Base-by-base conservation (phyloP, 1,284 basidiomycete species). In the Papiliotrema fonsecae region DNA sequence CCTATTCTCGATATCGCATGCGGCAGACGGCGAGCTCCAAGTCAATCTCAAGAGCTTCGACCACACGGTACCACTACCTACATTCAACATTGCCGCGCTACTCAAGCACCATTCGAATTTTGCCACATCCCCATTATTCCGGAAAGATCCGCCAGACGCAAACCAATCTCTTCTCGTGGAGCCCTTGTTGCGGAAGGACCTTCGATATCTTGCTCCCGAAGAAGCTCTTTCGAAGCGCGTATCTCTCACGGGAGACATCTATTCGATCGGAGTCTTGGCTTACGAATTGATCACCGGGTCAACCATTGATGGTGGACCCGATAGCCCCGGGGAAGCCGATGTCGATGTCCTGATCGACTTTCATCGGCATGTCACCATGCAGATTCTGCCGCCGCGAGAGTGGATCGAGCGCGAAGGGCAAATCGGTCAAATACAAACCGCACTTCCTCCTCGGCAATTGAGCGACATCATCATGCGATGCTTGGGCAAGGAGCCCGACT, bases 401-500 rank as follows among this genome's bases (percentile, higher is more conserved):
- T 52, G 55, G 21, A 55, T 68, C 22, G 45, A 55, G 13, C 47
- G 55, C 0, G 39, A 58, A 38, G 50, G 52, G 3, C 46, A 28
- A 3, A n/a, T 61, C 2, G 51, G 50, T 6, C 42, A 46, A 6
- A 26, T 53, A 13, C 21, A 42, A 6, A 13, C 42, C 10, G 18
- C 44, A 2, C 42, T 61, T 0, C 63, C 65, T 2, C 67, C 68
- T 1, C 34, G 41, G 10, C 52, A 60, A 32, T 55, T 72, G 9
- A 65, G 58, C 10, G 65, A 66, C 24, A 64, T 73, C 42, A 55
- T 73, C 45, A 56, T 63, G 55, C 54, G 61, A n/a, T 64, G 67
- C 21, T 50, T 71, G 4, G 50, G 57, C 0, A 58, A 61, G 32
- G 69, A 69, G 27, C 47, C 57, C 1, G 62, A 66, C 16, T 60